Conservation (phyloP, 1,284 basidiomycete genomes). For the Marasmius fiardii region DNA sequence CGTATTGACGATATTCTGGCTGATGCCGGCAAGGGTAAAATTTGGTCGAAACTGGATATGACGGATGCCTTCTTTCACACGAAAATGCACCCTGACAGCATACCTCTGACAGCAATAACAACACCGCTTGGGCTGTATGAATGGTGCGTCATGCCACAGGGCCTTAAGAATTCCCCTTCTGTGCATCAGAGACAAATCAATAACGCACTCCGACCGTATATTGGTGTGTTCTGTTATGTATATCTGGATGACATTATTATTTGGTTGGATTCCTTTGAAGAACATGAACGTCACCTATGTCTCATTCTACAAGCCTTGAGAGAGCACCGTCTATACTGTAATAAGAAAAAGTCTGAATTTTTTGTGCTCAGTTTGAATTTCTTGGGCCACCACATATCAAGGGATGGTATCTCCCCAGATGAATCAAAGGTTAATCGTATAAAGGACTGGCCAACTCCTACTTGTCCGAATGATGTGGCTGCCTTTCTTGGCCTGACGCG, state of each 20-base stretch:
- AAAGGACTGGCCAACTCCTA: slow-evolving; percentile 23
- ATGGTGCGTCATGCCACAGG: slow-evolving; percentile 34
- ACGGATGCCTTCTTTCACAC: slow-evolving; percentile 37
- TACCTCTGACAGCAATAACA: slow-evolving; percentile 25
- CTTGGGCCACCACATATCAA: slow-evolving; percentile 25
- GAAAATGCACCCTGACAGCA: slow-evolving; percentile 25
- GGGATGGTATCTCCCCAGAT: slow-evolving; percentile 22
- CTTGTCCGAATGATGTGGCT: slow-evolving; percentile 19
- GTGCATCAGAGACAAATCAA: slow-evolving; percentile 28
- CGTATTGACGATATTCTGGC: slow-evolving; percentile 28
- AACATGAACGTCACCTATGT: slow-evolving; percentile 27
- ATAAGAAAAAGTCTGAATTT: slow-evolving; percentile 23
- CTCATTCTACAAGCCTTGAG: slow-evolving; percentile 23
- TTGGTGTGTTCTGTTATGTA: slow-evolving; percentile 17
- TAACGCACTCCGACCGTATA: slow-evolving; percentile 20
- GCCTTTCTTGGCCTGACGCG: slow-evolving; percentile 29
- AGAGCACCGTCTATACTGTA: slow-evolving; percentile 22
- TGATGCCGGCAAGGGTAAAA: slow-evolving; percentile 23
- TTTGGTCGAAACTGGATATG: slow-evolving; percentile 33
- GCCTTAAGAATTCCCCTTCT: slow-evolving; percentile 26
- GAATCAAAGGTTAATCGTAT: slow-evolving; percentile 4
- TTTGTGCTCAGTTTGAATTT: slow-evolving; percentile 17
- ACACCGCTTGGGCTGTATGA: slow-evolving; percentile 31
- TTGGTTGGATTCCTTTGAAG: slow-evolving; percentile 28
- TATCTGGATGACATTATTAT: slow-evolving; percentile 32